Evolutionary conservation across 1,284 basidiomycete species (phyloP), one percentile per base, ranked within the genome.

Genomic region (Sporisorium reilianum): DNA sequence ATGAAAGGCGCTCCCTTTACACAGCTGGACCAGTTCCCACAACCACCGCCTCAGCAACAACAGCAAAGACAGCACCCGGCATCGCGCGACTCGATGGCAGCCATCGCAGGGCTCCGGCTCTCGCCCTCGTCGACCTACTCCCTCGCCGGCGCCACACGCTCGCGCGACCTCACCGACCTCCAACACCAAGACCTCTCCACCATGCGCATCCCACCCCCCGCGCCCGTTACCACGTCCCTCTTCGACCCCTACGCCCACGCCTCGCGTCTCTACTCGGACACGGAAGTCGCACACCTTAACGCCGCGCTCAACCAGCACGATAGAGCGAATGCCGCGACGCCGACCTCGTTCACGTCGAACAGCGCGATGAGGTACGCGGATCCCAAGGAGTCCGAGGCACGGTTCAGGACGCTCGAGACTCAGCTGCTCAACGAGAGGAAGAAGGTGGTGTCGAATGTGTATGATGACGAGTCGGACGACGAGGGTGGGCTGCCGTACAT

Each of bases 241-340:
- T 67, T 71, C 59, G 64, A 72, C 45, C 69, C 73, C 0, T 72
- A 67, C 54, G n/a, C 61, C 28, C 67, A 75, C 45, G 59, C 68
- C 8, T 65, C 62, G 8, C 63, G 55, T 2, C 55, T 71, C 8
- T 71, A 71, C 49, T 42, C 54, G 0, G 34, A 59, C 14, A 56
- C 60, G 3, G 55, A 64, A 11, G 42, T 45, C 16, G 41, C 46
- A 3, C 58, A 61, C 22, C 32, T 69, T 58, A 25, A 38, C 22
- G 54, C 64, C 23, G 61, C 50, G 0, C 44, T 58, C 26, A 22
- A 22, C 28, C 9, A 18, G 20, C 20, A 34, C 41, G 51, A 64
- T 2, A 9, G 55, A 16, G 55, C 55, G 22, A 52, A 48, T 18
- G 59, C 50, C 3, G 50, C 59, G 20, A 55, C 68, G 8, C 58